A percentile compares a stretch with the other conserved stretches of the same genome.
Conservation (phyloP, 83 land plant species). For the Picea mariana region DNA sequence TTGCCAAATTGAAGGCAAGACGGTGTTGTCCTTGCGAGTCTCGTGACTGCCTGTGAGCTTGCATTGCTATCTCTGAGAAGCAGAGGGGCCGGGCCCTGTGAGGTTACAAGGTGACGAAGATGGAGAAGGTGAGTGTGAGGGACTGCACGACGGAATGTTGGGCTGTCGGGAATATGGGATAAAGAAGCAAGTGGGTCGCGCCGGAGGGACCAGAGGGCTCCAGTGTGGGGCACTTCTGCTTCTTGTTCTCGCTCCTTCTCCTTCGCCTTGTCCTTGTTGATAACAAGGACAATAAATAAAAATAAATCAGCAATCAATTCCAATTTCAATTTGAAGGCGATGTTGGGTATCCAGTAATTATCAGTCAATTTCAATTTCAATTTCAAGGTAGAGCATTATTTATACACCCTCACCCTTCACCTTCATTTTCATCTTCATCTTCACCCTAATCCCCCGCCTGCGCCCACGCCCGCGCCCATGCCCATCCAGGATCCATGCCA, state of each 20-base stretch:
- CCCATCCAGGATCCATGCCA: not conserved
- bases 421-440: not conserved
- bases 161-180: conserved; percentile 6
- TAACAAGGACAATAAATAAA: not conserved
- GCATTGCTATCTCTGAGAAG: not conserved
- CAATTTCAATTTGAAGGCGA: not conserved
- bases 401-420: not conserved
- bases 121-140: not conserved
- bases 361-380: no score
- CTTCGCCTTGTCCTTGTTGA: not conserved
- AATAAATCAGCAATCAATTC: not conserved
- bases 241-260: not conserved
- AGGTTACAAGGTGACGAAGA: not conserved
- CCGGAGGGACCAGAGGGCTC: conserved; percentile 8
- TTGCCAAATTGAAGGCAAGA: conserved; percentile 1
- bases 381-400: no score
- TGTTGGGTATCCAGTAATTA: no score
- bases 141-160: conserved; percentile 8
- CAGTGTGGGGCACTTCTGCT: not conserved
- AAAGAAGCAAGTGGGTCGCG: conserved; percentile 4
- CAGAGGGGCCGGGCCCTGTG: conserved; percentile 2
- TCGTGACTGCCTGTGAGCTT: not conserved
- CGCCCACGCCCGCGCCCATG: no score
- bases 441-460: no score
- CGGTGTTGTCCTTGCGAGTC: not conserved